Evolutionary conservation across 345 rosid species (phyloP).

Genomic region (Angophora floribunda): DNA sequence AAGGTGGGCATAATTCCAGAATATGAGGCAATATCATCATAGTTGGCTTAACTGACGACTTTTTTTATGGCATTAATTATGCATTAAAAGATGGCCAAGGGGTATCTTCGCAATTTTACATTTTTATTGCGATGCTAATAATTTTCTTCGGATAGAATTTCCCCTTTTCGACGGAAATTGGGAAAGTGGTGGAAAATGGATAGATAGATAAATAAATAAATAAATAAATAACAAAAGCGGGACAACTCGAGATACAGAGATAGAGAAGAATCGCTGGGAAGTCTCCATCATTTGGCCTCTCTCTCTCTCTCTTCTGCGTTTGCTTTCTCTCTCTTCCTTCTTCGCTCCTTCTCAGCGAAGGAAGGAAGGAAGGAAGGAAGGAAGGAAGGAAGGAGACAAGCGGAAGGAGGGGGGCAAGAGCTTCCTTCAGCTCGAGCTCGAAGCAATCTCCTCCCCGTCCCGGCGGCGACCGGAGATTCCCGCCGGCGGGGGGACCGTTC

Average conservation of each 20-base stretch:
- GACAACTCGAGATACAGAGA: neutral
- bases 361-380: slow-evolving; percentile 3
- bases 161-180: neutral
- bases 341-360: slow-evolving; percentile 16
- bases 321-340: slow-evolving; percentile 24
- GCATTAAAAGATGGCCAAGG: neutral
- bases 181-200: neutral
- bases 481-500: neutral
- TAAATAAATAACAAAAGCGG: neutral
- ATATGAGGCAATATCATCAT: no score
- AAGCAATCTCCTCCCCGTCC: neutral
- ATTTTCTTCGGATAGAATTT: neutral
- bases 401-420: neutral
- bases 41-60: no score
- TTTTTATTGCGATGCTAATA: neutral
- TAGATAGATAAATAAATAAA: no score
- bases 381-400: neutral
- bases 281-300: neutral
- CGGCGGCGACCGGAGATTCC: neutral
- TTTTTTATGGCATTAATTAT: neutral
- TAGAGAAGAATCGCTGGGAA: slow-evolving; percentile 1
- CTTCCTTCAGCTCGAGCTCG: neutral
- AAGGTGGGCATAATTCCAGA: neutral
- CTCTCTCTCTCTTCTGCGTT: slow-evolving; percentile 11
- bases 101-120: neutral